Evolutionary conservation across 164 flowering plant genomes (phyloP), one percentile per base, ranked within the genome.

Genomic region (Buxus sempervirens): DNA sequence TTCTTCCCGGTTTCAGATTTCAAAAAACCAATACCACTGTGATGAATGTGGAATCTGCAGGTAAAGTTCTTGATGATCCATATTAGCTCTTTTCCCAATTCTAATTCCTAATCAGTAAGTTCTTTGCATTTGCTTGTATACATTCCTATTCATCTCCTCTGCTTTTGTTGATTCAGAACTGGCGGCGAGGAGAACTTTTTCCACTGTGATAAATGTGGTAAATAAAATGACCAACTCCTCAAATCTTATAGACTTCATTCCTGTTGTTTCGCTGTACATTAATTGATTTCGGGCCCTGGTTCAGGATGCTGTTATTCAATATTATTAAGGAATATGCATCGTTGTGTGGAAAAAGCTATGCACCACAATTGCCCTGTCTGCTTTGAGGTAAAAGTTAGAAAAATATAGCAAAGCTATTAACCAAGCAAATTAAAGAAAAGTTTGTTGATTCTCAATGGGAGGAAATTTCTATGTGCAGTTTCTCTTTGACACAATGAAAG

Each of bases 291-390:
- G 38, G 58, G 24, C 66, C 23, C 51, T 72, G 9, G 32, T 63
- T 74, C 72, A 92, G 98, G 84, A 63, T 90, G 98, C 65, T 93
- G 98, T 75, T 88, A 86, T 70, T 75, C 93, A 19, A 85, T 23
- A 48, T 27, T 36, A 19, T 77, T 90, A 81, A 78, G 83, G 75
- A 83, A 84, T 74, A 45, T 83, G 26, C 98, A 93, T 63, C 77
- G 54, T 20, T 93, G 98, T 66, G 83, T 93, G 23, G 96, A 93
- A 77, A 79, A 82, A 69, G 96, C 98, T 58, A 89, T 90, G 95
- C 98, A 93, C 73, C 96, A 90, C 65, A 82, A 89, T 70, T 93
- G 98, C 76, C 94, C 98, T 0, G 81, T 92, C 70, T 92, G 96
- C 80, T 88, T 89, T 66, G 96, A 92, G 96, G 98, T 92, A 82